These are phyloP conservation scores for Leucocoprinus sp. DNA, from an alignment of 768 basidiomycete species.

Conservation along the genomic window DNA sequence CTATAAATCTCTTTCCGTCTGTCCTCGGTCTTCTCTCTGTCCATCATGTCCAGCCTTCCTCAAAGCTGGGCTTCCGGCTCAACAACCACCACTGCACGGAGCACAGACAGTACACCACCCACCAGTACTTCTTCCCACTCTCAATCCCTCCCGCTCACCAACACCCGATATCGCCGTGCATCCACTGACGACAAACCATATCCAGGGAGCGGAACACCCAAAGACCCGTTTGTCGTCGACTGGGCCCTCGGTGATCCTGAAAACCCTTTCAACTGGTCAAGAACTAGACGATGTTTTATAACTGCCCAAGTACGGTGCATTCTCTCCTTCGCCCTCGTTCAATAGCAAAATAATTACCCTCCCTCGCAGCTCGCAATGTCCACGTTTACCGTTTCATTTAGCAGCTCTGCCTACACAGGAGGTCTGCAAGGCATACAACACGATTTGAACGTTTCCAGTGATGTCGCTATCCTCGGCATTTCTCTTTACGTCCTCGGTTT, in stretches of 20 bases:
- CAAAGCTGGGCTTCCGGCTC: conserved; percentile 4
- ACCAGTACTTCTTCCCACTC: conserved; percentile 5
- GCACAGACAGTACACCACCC: conserved; percentile 12
- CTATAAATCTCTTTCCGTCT: too few relatives aligned
- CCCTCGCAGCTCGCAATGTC: conserved; percentile 35
- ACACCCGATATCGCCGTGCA: background rate
- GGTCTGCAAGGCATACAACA: conserved; percentile 35
- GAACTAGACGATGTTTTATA: conserved; percentile 40
- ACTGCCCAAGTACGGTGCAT: conserved; percentile 36
- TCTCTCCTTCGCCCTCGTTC: background rate
- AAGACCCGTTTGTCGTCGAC: conserved; percentile 46
- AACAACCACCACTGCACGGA: conserved; percentile 14
- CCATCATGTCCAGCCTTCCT: background rate
- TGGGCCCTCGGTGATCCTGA: conserved; percentile 45
- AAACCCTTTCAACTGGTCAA: conserved; percentile 51
- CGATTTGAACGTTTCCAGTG: conserved; percentile 41
- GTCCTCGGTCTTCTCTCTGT: too few relatives aligned
- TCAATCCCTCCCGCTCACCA: conserved; percentile 1
- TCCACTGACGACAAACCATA: conserved; percentile 18
- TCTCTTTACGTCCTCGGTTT: conserved; percentile 60
- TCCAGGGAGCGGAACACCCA: conserved; percentile 36
- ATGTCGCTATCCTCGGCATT: conserved; percentile 49
- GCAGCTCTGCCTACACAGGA: conserved; percentile 49
- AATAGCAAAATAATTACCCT: conserved; percentile 3
- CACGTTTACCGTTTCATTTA: conserved; percentile 53